Evolutionary conservation across 1,284 basidiomycete genomes (phyloP), one percentile per base, ranked within the genome.

Genomic region (Cutaneotrichosporon sp.): DNA sequence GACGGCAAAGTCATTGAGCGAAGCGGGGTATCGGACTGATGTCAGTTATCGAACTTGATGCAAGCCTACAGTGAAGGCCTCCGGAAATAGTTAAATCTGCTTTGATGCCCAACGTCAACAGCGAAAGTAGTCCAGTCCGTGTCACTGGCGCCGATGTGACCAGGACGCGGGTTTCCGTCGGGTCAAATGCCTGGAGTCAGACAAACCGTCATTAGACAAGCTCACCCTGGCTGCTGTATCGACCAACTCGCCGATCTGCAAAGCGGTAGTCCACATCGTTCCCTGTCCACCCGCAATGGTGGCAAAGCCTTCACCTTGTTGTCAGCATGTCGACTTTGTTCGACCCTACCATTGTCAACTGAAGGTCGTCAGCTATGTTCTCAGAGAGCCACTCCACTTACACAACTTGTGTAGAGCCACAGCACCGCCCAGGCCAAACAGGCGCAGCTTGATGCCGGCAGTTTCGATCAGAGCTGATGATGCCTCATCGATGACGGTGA

Each of bases 261-360:
- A 81, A 5, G 91, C 88, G 0, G 94, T 98, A 0, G 91, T 90
- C 96, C 96, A 99, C 87, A 97, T 97, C 20, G 93, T 97, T 25
- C 96, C 96, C 68, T 91, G 88, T 1, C 90, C 94, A 39, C 96
- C 96, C 0, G 96, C 94, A 60, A 98, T 97, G 11, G 94, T 97
- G 3, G 90, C 93, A 44, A 80, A 84, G 2, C 93, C 94, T 49
- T 94, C 90, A 1, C 96, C 70, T 69, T 35, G 1, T n/a, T 9
- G 6, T 39, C 47, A 35, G 52, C 49, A 24, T 38, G 25, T 10
- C 14, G 35, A 33, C 31, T 9, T 16, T 20, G 5, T 7, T 8
- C 3, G n/a, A 5, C 10, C 45, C 22, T 20, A 65, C 67, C 73
- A 44, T 71, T 71, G 51, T 74, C 72, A 52, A 74, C 73, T 75